A percentile compares a stretch with the other conserved stretches of the same genome.
These are phyloP conservation scores for Firmiana major DNA, from an alignment of 345 rosid genomes.

Conservation along the genomic window DNA sequence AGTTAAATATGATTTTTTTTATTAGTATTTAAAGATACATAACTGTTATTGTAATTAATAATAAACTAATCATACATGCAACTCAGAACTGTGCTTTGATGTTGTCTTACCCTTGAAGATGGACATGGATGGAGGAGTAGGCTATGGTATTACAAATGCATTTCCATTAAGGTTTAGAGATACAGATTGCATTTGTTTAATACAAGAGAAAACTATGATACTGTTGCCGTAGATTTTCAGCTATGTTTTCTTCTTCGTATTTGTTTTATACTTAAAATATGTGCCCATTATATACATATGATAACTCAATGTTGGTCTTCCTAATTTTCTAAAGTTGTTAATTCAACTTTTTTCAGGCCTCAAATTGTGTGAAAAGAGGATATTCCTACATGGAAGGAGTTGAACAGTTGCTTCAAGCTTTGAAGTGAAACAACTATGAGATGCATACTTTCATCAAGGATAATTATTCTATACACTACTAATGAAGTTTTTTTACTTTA, in stretches of 20 bases:
- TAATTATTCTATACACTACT: no score
- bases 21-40: neutral
- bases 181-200: neutral
- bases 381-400: constrained; percentile 77
- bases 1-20: neutral
- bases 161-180: neutral
- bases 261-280: neutral
- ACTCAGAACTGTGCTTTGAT: neutral
- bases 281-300: neutral
- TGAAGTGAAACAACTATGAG: constrained; percentile 56
- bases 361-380: constrained; percentile 66
- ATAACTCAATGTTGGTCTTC: neutral
- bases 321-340: neutral
- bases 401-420: constrained; percentile 53
- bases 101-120: constrained; percentile 1
- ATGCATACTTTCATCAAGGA: constrained; percentile 95
- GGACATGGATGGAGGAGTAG: neutral
- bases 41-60: neutral
- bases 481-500: no score
- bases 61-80: neutral
- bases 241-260: neutral
- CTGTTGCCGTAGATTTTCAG: neutral
- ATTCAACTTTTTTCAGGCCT: constrained; percentile 43
- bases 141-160: neutral
- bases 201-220: neutral